Evolutionary conservation across 768 basidiomycete genomes (phyloP).

Genomic region (Tylopilus sp.): DNA sequence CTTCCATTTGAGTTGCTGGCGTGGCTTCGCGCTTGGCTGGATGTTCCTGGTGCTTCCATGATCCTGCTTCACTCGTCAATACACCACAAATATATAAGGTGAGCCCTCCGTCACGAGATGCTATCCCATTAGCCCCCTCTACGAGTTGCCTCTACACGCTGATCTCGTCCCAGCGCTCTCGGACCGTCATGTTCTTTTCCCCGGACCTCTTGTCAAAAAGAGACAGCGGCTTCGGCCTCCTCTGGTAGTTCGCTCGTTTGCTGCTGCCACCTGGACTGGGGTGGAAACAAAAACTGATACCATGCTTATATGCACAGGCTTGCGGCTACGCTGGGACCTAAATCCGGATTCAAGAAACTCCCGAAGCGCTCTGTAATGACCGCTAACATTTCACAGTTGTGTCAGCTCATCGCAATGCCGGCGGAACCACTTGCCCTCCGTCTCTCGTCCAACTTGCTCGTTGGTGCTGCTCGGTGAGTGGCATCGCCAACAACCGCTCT

Average conservation of each 20-base stretch:
- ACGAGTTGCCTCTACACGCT: constrained; percentile 1
- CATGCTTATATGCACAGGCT: constrained; percentile 56
- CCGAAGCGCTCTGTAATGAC: constrained; percentile 80
- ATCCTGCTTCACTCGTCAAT: not conserved
- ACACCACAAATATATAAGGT: constrained; percentile 2
- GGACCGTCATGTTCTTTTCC: constrained; percentile 74
- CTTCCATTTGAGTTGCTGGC: constrained; percentile 10
- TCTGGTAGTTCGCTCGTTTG: constrained; percentile 51
- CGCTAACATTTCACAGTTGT: constrained; percentile 79
- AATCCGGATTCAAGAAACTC: constrained; percentile 81
- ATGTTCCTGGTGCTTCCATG: constrained; percentile 12
- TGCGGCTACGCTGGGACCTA: constrained; percentile 85
- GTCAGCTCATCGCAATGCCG: constrained; percentile 78
- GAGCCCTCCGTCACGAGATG: not conserved
- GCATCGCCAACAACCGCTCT: not conserved
- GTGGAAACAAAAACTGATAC: constrained; percentile 8
- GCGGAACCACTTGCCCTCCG: constrained; percentile 82
- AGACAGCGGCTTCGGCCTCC: constrained; percentile 86
- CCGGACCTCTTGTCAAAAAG: constrained; percentile 74
- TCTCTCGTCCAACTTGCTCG: constrained; percentile 84
- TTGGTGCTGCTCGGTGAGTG: constrained; percentile 81
- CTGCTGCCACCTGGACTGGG: not conserved
- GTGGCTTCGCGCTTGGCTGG: constrained; percentile 21
- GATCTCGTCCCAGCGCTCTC: not conserved
- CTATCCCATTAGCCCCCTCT: not conserved